Conservation (phyloP, 2,329 filamentous ascomycete genomes). For the Alternaria postmessia region DNA sequence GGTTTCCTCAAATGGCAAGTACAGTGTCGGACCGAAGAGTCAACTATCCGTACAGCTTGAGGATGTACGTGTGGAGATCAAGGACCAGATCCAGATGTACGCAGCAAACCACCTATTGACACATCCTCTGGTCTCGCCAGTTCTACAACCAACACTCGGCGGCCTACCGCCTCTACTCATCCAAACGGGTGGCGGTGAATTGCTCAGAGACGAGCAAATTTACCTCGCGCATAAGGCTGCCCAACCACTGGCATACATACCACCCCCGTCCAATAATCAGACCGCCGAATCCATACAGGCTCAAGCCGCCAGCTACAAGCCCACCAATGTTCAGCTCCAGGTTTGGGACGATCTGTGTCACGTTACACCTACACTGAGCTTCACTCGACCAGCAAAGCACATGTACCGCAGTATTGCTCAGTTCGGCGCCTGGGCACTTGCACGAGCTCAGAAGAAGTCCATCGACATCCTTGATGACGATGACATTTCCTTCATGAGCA, state of each 20-base stretch:
- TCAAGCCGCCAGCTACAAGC: conserved; percentile 73
- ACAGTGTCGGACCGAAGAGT: conserved; percentile 44
- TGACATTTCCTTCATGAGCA: conserved; percentile 76
- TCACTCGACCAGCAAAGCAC: conserved; percentile 92
- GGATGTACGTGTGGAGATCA: conserved; percentile 72
- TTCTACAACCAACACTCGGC: conserved; percentile 86
- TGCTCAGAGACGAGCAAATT: conserved; percentile 92
- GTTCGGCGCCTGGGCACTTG: conserved; percentile 90
- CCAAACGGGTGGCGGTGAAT: conserved; percentile 85
- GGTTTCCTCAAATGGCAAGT: conserved; percentile 47
- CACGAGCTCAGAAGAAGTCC: conserved; percentile 77
- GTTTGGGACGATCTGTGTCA: conserved; percentile 97
- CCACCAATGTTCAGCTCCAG: conserved; percentile 91
- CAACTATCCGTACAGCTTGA: conserved; percentile 72
- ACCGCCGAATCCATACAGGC: conserved; percentile 67
- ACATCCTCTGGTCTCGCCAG: conserved; percentile 89
- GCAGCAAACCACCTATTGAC: conserved; percentile 84
- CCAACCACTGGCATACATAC: conserved; percentile 78
- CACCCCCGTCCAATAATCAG: conserved; percentile 53
- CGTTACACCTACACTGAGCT: conserved; percentile 90
- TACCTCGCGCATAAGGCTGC: conserved; percentile 95
- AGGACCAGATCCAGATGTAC: conserved; percentile 91
- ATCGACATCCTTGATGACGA: conserved; percentile 87
- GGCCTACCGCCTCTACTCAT: conserved; percentile 89
- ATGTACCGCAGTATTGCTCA: conserved; percentile 95